A percentile compares a stretch with the other conserved stretches of the same genome.
phyloP scores from a whole-genome alignment of 768 basidiomycete genomes.

The Strobilomyces confusus region DNA sequence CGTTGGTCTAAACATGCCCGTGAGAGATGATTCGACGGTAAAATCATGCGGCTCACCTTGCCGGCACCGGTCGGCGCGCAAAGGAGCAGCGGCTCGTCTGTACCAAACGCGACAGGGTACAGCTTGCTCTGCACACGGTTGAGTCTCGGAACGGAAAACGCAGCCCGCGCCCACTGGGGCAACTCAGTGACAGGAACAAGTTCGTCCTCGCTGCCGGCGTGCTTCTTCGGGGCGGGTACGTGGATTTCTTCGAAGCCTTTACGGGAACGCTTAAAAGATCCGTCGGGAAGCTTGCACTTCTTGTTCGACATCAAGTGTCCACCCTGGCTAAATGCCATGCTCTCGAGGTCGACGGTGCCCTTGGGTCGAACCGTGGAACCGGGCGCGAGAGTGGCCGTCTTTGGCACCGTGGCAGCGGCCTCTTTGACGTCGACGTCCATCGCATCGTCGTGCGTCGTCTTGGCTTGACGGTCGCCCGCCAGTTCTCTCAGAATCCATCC shows the following conservation, averaged over 20 bases:
- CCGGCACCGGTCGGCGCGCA: constrained; percentile 99
- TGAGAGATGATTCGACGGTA: constrained; percentile 4
- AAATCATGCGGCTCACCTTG: constrained; percentile 58
- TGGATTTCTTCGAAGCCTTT: constrained; percentile 99
- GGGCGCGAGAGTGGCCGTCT: constrained; percentile 82
- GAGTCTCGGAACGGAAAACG: constrained; percentile 76
- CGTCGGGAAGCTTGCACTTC: constrained; percentile 95
- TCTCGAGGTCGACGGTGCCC: constrained; percentile 80
- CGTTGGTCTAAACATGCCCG: constrained; percentile 71
- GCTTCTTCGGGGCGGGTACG: constrained; percentile 87
- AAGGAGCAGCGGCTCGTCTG: constrained; percentile 90
- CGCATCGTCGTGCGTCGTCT: constrained; percentile 46
- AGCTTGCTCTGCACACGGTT: constrained; percentile 94
- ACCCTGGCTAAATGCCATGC: constrained; percentile 94
- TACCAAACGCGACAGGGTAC: constrained; percentile 89
- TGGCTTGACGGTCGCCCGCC: constrained; percentile 71
- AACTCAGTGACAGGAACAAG: constrained; percentile 67
- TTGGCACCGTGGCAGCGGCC: constrained; percentile 49
- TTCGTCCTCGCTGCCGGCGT: constrained; percentile 58
- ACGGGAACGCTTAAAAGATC: constrained; percentile 93
- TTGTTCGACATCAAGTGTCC: constrained; percentile 98
- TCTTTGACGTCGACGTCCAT: constrained; percentile 77
- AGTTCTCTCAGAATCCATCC: constrained; percentile 94
- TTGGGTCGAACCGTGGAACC: constrained; percentile 87
- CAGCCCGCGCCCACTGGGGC: constrained; percentile 83